Base-by-base conservation (phyloP, 129 eudicot genomes). In the Kitagawia praeruptora region DNA sequence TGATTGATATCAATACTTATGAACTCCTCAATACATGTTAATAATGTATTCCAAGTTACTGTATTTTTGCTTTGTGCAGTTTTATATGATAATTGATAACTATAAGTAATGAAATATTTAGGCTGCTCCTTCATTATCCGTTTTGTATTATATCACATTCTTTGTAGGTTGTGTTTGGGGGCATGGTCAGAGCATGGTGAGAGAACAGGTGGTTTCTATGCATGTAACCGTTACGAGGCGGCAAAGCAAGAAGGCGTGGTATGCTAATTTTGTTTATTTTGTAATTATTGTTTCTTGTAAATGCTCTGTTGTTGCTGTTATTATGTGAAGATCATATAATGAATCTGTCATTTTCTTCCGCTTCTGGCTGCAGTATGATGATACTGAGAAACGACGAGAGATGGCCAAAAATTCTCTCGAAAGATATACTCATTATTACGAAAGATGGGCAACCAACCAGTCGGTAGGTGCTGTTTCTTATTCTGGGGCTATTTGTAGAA, bases 171-270 rank as follows among this genome's bases (percentile, higher is more conserved):
- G 38, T 95, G 99, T 80, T 94, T 92, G 74, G 97, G 97, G 85
- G 89, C 97, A 48, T 95, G 99, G 99, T 80, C 97, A 31, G 97
- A 92, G 77, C 99, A 95, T 77, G 99, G 99, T 85, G 97, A 92
- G 85, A 95, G 91, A 80, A 95, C 97, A 67, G 98, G 98, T 77
- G 98, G 98, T 23, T 95, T 92, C 80, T 95, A 95, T 85, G 97
- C 99, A 63, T 95, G 99, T 87, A 95, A 95, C 74, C 94, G 99
- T 58, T 95, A 95, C 78, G 99, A 95, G 67, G 87, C 96, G 66
- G 99, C 96, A 77, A 95, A 90, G 85, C 97, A 95, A 81, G 96
- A 92, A 81, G 99, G 99, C 81, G 93, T 81, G 89, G 98, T 95
- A 85, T 82, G 88, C 69, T 86, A 76, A 51, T 44, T 19, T 82